Base-by-base conservation (phyloP, 768 basidiomycete genomes). In the Leccinum rimulosum region DNA sequence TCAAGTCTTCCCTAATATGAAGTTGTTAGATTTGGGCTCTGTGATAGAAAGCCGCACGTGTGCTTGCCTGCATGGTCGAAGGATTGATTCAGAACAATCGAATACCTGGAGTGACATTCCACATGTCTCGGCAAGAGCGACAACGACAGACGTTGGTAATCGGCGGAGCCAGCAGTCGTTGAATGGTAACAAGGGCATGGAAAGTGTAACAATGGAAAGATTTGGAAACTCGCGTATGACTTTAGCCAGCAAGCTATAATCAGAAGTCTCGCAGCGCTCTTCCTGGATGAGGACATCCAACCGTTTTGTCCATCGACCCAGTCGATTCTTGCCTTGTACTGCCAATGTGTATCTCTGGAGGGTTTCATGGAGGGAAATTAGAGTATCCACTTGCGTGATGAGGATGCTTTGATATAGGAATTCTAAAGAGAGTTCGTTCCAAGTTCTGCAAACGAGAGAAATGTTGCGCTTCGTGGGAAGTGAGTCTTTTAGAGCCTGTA, bases 21-120 rank as follows among this genome's bases (percentile, higher is more conserved):
- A 38, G 5, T 43, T 12, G 12, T 62, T 28, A 61, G 56, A 45
- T 50, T 14, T 9, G 14, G 49, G 7, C 43, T 19, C 25, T 14
- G n/a, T 15, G 12, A 30, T 12, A 36, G 8, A 58, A 7, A 58
- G 54, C 7, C 9, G 14, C 8, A 36, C 6, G 11, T 11, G 3
- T 57, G 45, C 63, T 72, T 58, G 54, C 70, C 70, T 71, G 58
- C 63, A 71, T 19, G 70, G 70, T 52, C 71, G 65, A 55, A 71
- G 62, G 17, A 67, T 59, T 14, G 70, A 71, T 28, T 73, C 71
- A 6, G 69, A 73, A 38, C 70, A 71, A 38, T 71, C 69, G 53
- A 71, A 72, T 30, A 62, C 49, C 43, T 68, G 67, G 10, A 71
- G 61, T 22, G 69, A 71, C 9, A 52, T 25, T 22, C 69, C 69